These are phyloP conservation scores for Coleophoma cylindrospora DNA, from an alignment of 2,329 filamentous ascomycete genomes.

Conservation along the genomic window DNA sequence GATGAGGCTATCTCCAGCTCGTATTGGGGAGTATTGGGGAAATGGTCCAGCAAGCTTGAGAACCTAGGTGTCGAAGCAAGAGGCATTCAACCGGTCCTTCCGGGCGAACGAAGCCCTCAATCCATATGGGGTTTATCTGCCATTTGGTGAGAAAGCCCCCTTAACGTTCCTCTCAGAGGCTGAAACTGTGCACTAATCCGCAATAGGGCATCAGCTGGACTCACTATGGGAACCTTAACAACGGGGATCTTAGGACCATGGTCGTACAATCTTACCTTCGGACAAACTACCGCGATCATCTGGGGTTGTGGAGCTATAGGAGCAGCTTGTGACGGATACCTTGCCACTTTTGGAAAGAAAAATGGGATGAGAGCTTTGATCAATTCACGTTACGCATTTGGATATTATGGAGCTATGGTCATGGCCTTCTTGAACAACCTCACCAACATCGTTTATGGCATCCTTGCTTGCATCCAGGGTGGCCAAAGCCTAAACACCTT, in stretches of 20 bases:
- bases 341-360: slow-evolving; percentile 1
- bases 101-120: slow-evolving; percentile 1
- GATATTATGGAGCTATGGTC: background rate
- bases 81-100: slow-evolving; percentile 3
- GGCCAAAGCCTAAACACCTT: background rate
- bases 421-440: background rate
- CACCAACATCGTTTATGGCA: background rate
- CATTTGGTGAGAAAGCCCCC: background rate
- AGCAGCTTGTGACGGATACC: background rate
- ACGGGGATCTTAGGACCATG: slow-evolving; percentile 2
- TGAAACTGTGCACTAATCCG: too few relatives aligned
- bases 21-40: background rate
- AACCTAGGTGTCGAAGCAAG: slow-evolving; percentile 1
- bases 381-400: background rate
- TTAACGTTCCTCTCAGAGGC: background rate
- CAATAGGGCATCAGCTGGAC: background rate
- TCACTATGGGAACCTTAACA: background rate
- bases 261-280: slow-evolving; percentile 3
- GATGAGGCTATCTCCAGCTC: background rate
- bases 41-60: background rate
- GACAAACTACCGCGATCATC: background rate
- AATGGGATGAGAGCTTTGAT: slow-evolving; percentile 1
- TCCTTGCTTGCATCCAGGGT: background rate
- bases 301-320: background rate
- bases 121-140: slow-evolving; percentile 2